A percentile compares a stretch with the other conserved stretches of the same genome.
phyloP scores from a whole-genome alignment of 495 filamentous ascomycete species.

The Lophiotrema nucula region DNA sequence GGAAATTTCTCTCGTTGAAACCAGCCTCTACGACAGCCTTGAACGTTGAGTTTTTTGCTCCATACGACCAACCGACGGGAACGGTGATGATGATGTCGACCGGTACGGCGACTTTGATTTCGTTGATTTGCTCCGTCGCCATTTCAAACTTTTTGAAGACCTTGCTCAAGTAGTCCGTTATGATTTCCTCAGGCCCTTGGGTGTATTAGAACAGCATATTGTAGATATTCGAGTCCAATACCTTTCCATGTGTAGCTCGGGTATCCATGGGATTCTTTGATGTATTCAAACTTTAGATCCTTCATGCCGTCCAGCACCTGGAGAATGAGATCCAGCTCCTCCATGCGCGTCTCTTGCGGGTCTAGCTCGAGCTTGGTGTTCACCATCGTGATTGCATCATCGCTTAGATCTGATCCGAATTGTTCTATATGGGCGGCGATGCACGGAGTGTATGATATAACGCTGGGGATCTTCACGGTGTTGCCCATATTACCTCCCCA shows the following conservation, averaged over 20 bases:
- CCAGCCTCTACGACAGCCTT: constrained; percentile 16
- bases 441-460: constrained; percentile 20
- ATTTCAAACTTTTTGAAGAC: background rate
- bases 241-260: constrained; percentile 11
- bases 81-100: constrained; percentile 25
- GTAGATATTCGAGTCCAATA: too few species aligned
- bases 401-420: constrained; percentile 5
- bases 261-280: background rate
- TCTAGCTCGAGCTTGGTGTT: constrained; percentile 25
- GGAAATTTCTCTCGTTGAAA: constrained; percentile 13
- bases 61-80: constrained; percentile 20
- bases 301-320: constrained; percentile 16
- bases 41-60: constrained; percentile 19
- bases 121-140: background rate
- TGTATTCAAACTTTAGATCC: constrained; percentile 11
- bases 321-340: constrained; percentile 15
- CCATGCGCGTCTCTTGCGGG: constrained; percentile 1
- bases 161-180: constrained; percentile 19
- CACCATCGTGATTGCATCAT: constrained; percentile 16
- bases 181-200: constrained; percentile 13
- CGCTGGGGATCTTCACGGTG: constrained; percentile 20
- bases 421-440: background rate
- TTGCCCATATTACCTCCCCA: constrained; percentile 15
- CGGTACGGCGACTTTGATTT: background rate
- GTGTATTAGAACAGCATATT: too few species aligned